These are phyloP conservation scores for Endocladia muricata DNA, from an alignment of 31 red algal genomes.

Conservation along the genomic window DNA sequence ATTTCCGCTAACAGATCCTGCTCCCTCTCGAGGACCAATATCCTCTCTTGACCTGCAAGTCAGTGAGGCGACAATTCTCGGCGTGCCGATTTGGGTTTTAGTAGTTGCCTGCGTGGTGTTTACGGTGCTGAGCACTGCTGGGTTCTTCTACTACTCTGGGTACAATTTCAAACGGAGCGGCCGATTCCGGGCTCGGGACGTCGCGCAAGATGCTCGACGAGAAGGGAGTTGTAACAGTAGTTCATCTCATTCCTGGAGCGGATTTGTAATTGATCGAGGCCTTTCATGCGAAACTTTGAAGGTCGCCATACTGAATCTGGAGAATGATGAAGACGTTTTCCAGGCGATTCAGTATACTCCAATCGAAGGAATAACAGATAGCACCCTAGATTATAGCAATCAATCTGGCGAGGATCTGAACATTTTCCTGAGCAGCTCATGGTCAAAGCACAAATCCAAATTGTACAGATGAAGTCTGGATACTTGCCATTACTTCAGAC, in stretches of 20 bases:
- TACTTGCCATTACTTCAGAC: too few relatives aligned
- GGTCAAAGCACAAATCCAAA: too few relatives aligned
- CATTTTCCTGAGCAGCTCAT: too few relatives aligned
- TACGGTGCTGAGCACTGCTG: background rate
- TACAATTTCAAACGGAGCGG: background rate
- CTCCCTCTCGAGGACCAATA: background rate
- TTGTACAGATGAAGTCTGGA: too few relatives aligned
- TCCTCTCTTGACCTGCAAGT: background rate
- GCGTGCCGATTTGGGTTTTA: background rate
- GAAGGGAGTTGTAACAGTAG: background rate
- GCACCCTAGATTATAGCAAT: too few relatives aligned
- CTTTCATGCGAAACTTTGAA: background rate
- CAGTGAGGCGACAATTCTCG: background rate
- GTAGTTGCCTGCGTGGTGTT: background rate
- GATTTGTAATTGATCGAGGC: background rate
- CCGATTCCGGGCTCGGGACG: background rate
- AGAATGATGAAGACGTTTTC: conserved; percentile 9
- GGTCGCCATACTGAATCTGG: background rate
- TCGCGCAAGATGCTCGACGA: background rate
- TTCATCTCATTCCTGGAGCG: background rate
- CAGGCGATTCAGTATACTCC: too few relatives aligned
- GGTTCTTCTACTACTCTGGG: background rate
- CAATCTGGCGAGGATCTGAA: too few relatives aligned
- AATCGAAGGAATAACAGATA: too few relatives aligned
- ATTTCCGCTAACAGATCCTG: background rate